Percentiles rank a stretch among this genome's conserved stretches.
phyloP scores from a whole-genome alignment of 2,329 filamentous ascomycete species.

The Torrubiella hemipterigena region DNA sequence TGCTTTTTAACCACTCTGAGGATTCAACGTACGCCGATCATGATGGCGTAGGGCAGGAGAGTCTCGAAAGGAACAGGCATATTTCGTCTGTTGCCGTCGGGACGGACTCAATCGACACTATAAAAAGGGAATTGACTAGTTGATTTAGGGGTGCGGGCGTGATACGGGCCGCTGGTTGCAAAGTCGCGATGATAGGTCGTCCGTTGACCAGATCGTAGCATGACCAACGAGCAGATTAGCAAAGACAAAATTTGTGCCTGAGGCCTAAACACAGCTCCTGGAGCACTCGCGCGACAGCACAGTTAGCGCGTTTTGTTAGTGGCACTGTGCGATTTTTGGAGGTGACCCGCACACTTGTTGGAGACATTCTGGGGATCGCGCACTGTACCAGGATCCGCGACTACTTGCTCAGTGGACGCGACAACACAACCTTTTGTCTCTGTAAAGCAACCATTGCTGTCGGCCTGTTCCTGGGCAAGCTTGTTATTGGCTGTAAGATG shows the following conservation, averaged over 20 bases:
- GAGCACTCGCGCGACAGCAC: constrained; percentile 5
- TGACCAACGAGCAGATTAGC: no score
- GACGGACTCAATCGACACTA: constrained; percentile 11
- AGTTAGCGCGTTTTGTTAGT: constrained; percentile 3
- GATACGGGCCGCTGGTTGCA: no score
- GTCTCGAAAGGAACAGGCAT: constrained; percentile 56
- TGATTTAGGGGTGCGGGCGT: no score
- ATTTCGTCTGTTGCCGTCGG: constrained; percentile 17
- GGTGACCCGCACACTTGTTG: constrained; percentile 2
- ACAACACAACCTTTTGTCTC: no score
- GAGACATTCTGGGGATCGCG: constrained; percentile 2
- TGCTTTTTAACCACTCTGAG: no score
- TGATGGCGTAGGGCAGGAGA: constrained; percentile 53
- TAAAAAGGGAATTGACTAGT: no score
- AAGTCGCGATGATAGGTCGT: no score
- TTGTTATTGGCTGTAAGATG: no score
- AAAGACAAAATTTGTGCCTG: constrained; percentile 4
- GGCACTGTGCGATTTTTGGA: constrained; percentile 2
- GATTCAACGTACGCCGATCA: constrained; percentile 42
- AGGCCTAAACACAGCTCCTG: constrained; percentile 4
- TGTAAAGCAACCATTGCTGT: no score
- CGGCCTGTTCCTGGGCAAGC: no score
- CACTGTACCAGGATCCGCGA: constrained; percentile 6
- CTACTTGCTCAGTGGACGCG: constrained; percentile 7
- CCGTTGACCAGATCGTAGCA: no score